Conservation (phyloP, 805 yeast species). For the Ogataea nitratoaversa region DNA sequence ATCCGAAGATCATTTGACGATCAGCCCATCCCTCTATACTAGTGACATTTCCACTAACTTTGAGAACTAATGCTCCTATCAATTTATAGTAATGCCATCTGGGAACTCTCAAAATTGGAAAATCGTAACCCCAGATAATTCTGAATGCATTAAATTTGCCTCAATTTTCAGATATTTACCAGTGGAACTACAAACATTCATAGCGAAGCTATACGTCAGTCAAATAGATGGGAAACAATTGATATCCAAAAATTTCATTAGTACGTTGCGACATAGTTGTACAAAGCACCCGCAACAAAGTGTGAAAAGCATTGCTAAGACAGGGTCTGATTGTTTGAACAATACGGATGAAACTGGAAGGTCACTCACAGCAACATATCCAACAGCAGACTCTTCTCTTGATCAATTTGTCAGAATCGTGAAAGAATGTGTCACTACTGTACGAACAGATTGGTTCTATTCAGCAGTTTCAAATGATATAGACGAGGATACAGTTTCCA, state of each 20-base stretch:
- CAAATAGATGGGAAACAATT: neutral
- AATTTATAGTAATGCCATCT: too few species aligned
- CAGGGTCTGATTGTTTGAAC: too few species aligned
- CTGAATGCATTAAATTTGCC: neutral
- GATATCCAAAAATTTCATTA: neutral
- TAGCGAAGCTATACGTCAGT: neutral
- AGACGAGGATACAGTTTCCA: neutral
- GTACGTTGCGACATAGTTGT: neutral
- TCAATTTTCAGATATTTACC: neutral
- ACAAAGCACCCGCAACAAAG: neutral
- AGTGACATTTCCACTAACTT: too few species aligned
- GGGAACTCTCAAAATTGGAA: neutral
- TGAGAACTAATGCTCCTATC: too few species aligned
- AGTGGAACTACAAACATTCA: neutral
- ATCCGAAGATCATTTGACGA: too few species aligned
- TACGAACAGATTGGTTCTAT: neutral
- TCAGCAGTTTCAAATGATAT: neutral
- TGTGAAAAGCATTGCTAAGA: too few species aligned
- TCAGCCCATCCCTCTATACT: too few species aligned
- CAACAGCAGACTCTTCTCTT: too few species aligned
- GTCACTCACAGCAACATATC: too few species aligned
- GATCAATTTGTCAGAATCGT: too few species aligned
- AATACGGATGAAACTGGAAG: too few species aligned
- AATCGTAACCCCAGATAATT: neutral
- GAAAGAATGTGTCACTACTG: too few species aligned